phyloP scores from a whole-genome alignment of 345 rosid genomes.

The Nephelium lappaceum region DNA sequence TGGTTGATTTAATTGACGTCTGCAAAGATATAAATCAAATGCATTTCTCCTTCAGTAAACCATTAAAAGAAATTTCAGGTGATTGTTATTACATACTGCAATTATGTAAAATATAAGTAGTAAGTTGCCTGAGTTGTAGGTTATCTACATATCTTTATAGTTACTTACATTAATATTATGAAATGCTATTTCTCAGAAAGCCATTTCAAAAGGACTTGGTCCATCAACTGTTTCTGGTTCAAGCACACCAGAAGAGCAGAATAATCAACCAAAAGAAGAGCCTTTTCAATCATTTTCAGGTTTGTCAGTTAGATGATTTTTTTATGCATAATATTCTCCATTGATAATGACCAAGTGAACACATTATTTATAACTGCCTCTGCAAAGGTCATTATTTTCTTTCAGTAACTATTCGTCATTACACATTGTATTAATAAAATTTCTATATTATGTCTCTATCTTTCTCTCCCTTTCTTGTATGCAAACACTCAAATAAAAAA shows the following conservation, averaged over 20 bases:
- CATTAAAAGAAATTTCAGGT: slow-evolving; percentile 1
- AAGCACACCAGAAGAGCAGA: slow-evolving; percentile 51
- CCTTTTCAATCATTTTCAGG: slow-evolving; percentile 54
- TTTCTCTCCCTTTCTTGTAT: not conserved
- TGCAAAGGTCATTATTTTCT: not conserved
- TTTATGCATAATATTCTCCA: not conserved
- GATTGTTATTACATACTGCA: not conserved
- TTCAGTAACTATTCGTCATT: not conserved
- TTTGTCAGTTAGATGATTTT: slow-evolving; percentile 32
- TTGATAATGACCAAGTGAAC: not conserved
- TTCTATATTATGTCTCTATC: not conserved
- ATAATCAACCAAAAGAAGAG: slow-evolving; percentile 34
- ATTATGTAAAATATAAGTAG: not conserved
- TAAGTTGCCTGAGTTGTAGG: not conserved
- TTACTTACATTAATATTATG: not conserved
- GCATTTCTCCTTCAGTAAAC: no score
- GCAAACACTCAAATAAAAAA: not conserved
- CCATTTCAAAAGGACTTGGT: slow-evolving; percentile 15
- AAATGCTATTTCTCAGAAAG: slow-evolving; percentile 36
- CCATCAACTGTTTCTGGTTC: slow-evolving; percentile 31
- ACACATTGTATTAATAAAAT: not conserved
- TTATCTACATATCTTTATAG: not conserved
- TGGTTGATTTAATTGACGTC: slow-evolving; percentile 12
- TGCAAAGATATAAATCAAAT: slow-evolving; percentile 5
- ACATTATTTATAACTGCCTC: not conserved